Base-by-base conservation (phyloP, 73 alveolate genomes). In the Paramecium tetraurelia region DNA sequence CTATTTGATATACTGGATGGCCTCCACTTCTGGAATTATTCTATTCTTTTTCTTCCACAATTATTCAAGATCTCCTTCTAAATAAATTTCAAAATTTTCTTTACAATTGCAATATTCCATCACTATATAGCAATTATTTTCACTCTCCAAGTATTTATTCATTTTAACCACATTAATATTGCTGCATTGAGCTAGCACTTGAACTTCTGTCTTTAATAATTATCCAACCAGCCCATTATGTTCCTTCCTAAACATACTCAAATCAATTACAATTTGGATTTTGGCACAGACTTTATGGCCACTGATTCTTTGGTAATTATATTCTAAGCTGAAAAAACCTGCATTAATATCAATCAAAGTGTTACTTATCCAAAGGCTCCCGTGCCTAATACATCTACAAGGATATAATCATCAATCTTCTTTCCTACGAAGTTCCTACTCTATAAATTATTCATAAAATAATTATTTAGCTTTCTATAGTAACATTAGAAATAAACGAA, bases 191-290 rank as follows among this genome's bases (percentile, higher is more conserved):
- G 57, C 31, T 2, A 80, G 53, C 9, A 80, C 57, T 20, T 31
- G 46, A 22, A 80, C 76, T 80, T 80, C 90, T 22, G 90, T 46
- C 43, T 77, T 77, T 31, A 77, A 31, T 31, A 77, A 77, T 43
- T 77, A 48, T 80, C 90, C 76, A 8, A 80, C 90, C 40, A 80
- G n/a, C 9, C 90, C 90, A 80, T 80, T 80, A 80, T 80, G 90
- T 80, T 80, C 76, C 14, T 57, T 59, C n/a, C 90, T 80, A 44
- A 14, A n/a, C 4, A 24, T 5, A 12, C 20, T 80, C 59, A 36
- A 31, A 71, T 27, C 4, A 43, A 41, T 77, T 77, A 77, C 89
- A 77, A 46, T 80, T 80, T 80, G 8, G 38, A 4, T 80, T 80
- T 80, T 1, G 90, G 76, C 48, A 80, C 90, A 6, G 90, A 80